These are phyloP conservation scores for Datura wrightii DNA, from an alignment of 257 asterid species.

Conservation along the genomic window DNA sequence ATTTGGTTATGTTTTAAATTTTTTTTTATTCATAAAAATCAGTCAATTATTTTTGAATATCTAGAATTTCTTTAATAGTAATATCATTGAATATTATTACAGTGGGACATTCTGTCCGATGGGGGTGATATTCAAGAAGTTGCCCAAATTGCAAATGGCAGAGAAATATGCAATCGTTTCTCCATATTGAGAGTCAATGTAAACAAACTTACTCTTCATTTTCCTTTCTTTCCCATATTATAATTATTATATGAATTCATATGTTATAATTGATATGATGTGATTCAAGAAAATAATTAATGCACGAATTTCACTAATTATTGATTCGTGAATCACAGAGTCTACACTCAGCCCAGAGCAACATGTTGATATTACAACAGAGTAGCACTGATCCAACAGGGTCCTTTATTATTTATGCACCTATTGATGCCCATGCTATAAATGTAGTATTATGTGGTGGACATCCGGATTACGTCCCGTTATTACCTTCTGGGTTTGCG, in stretches of 20 bases:
- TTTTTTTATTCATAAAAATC: not conserved
- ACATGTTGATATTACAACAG: conserved; percentile 49
- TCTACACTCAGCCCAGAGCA: conserved; percentile 29
- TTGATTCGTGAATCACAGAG: conserved; percentile 31
- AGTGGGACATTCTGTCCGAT: conserved; percentile 54
- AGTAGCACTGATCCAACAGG: conserved; percentile 52
- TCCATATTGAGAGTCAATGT: conserved; percentile 47
- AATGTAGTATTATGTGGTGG: conserved; percentile 44
- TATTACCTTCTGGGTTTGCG: conserved; percentile 69
- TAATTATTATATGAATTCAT: not conserved
- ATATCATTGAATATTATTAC: not conserved
- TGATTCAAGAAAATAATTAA: not conserved
- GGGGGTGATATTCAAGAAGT: conserved; percentile 44
- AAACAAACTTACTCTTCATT: not conserved
- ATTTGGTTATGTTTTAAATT: not conserved
- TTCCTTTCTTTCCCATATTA: not conserved
- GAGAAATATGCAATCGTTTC: conserved; percentile 40
- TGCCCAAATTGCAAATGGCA: conserved; percentile 45
- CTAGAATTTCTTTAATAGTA: not conserved
- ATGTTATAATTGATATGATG: not conserved
- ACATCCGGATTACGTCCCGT: conserved; percentile 35
- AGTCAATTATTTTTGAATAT: not conserved
- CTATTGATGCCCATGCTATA: conserved; percentile 39
- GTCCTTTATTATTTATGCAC: conserved; percentile 52
- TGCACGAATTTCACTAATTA: not conserved